A percentile compares a stretch with the other conserved stretches of the same genome.
These are phyloP conservation scores for Yarrowia sp. DNA, from an alignment of 805 yeast species.

Conservation along the genomic window DNA sequence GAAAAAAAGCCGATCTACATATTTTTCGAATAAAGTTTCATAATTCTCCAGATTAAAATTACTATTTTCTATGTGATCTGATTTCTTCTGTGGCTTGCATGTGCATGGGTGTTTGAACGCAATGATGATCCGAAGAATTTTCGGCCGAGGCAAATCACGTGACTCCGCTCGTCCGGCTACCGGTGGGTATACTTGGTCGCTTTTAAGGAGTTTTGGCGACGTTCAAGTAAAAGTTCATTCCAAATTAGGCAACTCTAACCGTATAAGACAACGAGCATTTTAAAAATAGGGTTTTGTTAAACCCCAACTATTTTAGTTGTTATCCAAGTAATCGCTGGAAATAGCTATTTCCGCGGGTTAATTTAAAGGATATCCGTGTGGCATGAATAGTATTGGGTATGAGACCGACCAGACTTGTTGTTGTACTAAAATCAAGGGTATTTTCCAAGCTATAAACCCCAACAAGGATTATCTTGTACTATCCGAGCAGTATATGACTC, in stretches of 20 bases:
- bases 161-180: background rate
- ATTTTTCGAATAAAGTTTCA: background rate
- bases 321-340: too few species aligned
- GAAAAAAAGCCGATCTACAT: background rate
- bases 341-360: too few species aligned
- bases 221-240: background rate
- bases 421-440: too few species aligned
- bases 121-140: background rate
- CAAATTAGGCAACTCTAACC: background rate
- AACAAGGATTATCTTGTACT: too few species aligned
- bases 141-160: background rate
- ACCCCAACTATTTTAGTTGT: background rate
- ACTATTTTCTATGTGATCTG: background rate
- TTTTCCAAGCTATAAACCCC: too few species aligned
- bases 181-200: too few species aligned
- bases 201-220: too few species aligned
- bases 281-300: background rate
- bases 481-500: too few species aligned
- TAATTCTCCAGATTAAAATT: background rate
- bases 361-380: too few species aligned
- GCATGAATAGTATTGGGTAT: too few species aligned
- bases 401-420: too few species aligned
- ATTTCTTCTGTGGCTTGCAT: conserved; percentile 5
- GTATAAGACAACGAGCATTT: background rate
- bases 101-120: background rate